Percentiles rank a stretch among this genome's conserved stretches.
Conservation (phyloP, 495 filamentous ascomycete species). For the Hyaloscypha bicolor region DNA sequence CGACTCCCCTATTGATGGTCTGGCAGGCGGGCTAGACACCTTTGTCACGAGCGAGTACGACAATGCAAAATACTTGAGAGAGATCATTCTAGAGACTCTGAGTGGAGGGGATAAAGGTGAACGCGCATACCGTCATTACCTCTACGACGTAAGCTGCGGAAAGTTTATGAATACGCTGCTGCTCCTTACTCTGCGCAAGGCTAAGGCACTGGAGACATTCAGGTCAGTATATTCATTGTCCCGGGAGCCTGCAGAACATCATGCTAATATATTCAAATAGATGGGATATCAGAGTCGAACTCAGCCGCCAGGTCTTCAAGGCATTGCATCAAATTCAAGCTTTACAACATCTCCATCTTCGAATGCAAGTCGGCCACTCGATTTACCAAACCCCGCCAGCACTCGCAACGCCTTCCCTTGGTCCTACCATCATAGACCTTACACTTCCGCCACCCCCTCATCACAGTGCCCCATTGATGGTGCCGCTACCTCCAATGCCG, state of each 20-base stretch:
- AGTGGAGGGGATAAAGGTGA: conserved; percentile 48
- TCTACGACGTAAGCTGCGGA: conserved; percentile 50
- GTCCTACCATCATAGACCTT: background rate
- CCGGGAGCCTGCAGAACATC: background rate
- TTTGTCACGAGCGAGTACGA: conserved; percentile 62
- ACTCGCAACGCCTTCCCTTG: background rate
- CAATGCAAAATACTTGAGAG: conserved; percentile 57
- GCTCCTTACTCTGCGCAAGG: conserved; percentile 55
- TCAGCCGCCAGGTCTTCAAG: conserved; percentile 59
- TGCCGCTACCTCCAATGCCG: background rate
- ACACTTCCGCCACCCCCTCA: background rate
- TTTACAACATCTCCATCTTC: conserved; percentile 59
- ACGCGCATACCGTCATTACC: conserved; percentile 47
- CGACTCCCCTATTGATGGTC: conserved; percentile 50
- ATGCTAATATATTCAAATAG: conserved; percentile 34
- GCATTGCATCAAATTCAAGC: conserved; percentile 52
- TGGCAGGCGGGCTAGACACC: conserved; percentile 59
- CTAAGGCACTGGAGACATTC: conserved; percentile 57
- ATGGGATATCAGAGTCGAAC: conserved; percentile 65
- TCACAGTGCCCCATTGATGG: background rate
- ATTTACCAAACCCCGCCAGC: conserved; percentile 48
- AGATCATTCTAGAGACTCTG: conserved; percentile 51
- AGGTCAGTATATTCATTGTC: conserved; percentile 38
- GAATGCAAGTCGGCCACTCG: conserved; percentile 54
- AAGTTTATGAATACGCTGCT: conserved; percentile 65